phyloP scores from a whole-genome alignment of 2,329 filamentous ascomycete genomes.

The Trichophyton mentagrophytes region DNA sequence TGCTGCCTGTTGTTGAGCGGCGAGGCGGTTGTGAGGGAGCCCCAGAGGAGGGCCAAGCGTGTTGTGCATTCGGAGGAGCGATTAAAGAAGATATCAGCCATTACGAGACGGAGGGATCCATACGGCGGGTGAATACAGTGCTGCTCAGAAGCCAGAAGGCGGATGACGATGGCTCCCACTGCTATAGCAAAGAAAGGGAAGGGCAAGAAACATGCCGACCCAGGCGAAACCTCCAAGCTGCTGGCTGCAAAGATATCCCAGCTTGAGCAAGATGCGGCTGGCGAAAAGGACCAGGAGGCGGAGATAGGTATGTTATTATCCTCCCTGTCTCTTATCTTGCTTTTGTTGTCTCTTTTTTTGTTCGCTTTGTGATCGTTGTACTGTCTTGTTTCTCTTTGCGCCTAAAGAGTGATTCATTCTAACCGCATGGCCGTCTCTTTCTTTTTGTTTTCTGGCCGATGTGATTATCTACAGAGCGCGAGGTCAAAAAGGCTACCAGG shows the following conservation, averaged over 20 bases:
- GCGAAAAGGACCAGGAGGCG: slow-evolving; percentile 87
- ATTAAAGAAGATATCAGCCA: background rate
- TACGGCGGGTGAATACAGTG: slow-evolving; percentile 6
- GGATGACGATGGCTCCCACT: slow-evolving; percentile 33
- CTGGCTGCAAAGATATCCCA: slow-evolving; percentile 90
- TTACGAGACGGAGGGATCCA: background rate
- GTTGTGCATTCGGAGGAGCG: background rate
- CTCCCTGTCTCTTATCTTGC: background rate
- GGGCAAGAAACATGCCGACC: slow-evolving; percentile 71
- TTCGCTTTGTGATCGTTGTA: too few relatives aligned
- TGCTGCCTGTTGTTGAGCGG: background rate
- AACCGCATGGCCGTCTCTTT: slow-evolving; percentile 15
- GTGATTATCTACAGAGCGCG: slow-evolving; percentile 52
- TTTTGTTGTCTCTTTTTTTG: background rate
- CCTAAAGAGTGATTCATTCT: slow-evolving; percentile 9
- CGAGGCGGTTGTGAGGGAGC: background rate
- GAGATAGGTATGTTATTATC: slow-evolving; percentile 64
- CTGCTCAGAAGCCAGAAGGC: background rate
- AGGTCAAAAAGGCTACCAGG: slow-evolving; percentile 86
- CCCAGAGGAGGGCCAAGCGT: background rate
- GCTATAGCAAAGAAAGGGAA: slow-evolving; percentile 62
- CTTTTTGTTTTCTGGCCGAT: slow-evolving; percentile 16
- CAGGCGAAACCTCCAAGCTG: slow-evolving; percentile 80
- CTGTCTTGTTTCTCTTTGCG: slow-evolving; percentile 10
- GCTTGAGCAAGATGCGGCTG: slow-evolving; percentile 81